Evolutionary conservation across 805 yeast genomes (phyloP).

Genomic region (Wickerhamiella lipophila): DNA sequence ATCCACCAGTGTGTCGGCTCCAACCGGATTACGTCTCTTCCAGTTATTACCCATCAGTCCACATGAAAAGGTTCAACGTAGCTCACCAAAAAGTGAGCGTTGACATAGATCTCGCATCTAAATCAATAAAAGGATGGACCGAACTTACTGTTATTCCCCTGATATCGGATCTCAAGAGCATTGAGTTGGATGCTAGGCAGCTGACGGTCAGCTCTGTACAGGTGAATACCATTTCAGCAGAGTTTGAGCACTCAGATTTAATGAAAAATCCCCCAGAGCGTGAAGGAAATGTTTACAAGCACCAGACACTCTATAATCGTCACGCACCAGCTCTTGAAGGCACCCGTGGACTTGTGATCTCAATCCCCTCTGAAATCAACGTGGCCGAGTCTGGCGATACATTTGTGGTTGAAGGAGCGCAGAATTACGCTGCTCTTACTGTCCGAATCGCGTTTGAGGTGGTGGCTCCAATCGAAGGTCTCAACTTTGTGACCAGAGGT

Average conservation of each 20-base stretch:
- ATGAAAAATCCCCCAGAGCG: conserved; percentile 30
- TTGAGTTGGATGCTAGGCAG: conserved; percentile 73
- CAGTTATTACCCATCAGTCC: background rate
- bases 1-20: background rate
- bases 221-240: conserved; percentile 49
- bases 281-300: conserved; percentile 23
- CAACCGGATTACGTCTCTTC: background rate
- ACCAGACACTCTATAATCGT: conserved; percentile 18
- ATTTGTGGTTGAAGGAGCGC: conserved; percentile 27
- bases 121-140: conserved; percentile 54
- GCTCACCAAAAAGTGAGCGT: conserved; percentile 75
- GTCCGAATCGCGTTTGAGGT: conserved; percentile 56
- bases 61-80: conserved; percentile 39
- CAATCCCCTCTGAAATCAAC: conserved; percentile 53
- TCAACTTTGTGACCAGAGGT: conserved; percentile 47
- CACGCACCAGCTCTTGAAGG: conserved; percentile 32
- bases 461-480: conserved; percentile 56
- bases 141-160: conserved; percentile 73
- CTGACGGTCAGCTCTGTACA: conserved; percentile 42
- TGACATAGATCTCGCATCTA: conserved; percentile 62
- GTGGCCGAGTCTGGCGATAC: conserved; percentile 30
- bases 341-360: conserved; percentile 48
- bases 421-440: conserved; percentile 53
- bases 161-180: conserved; percentile 40
- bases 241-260: conserved; percentile 45